Evolutionary conservation across 768 basidiomycete genomes (phyloP).

Genomic region (Mycena belliarum): DNA sequence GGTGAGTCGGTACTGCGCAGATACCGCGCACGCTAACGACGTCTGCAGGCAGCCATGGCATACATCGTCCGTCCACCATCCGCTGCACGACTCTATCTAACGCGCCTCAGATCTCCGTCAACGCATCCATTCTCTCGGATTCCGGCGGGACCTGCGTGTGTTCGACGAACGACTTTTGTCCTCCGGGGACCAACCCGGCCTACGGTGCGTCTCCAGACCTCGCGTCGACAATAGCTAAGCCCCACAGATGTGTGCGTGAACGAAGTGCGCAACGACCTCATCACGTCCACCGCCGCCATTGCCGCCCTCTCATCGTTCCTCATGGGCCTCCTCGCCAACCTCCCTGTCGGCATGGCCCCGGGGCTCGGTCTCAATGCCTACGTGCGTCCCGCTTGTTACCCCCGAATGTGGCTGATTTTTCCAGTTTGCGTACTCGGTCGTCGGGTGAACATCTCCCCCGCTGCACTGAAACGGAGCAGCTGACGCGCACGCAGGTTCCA

Average conservation of each 20-base stretch:
- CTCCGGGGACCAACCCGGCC: constrained; percentile 38
- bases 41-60: constrained; percentile 44
- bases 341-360: constrained; percentile 88
- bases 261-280: constrained; percentile 74
- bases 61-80: constrained; percentile 59
- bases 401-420: background rate
- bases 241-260: constrained; percentile 43
- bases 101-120: constrained; percentile 62
- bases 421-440: constrained; percentile 87
- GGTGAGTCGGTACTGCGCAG: constrained; percentile 42
- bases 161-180: constrained; percentile 55
- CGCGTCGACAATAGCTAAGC: too few species aligned
- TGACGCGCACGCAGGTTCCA: too few species aligned
- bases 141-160: constrained; percentile 85
- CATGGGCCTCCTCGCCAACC: constrained; percentile 83
- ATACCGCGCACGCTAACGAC: background rate
- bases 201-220: constrained; percentile 36
- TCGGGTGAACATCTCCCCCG: too few species aligned
- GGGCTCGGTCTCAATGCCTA: constrained; percentile 84
- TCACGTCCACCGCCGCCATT: constrained; percentile 80
- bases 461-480: too few species aligned
- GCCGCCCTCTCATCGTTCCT: constrained; percentile 73
- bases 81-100: background rate
- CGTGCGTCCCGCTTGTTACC: constrained; percentile 41
- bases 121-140: constrained; percentile 74